phyloP scores from a whole-genome alignment of 2,329 filamentous ascomycete genomes.

The Tolypocladium capitatum region DNA sequence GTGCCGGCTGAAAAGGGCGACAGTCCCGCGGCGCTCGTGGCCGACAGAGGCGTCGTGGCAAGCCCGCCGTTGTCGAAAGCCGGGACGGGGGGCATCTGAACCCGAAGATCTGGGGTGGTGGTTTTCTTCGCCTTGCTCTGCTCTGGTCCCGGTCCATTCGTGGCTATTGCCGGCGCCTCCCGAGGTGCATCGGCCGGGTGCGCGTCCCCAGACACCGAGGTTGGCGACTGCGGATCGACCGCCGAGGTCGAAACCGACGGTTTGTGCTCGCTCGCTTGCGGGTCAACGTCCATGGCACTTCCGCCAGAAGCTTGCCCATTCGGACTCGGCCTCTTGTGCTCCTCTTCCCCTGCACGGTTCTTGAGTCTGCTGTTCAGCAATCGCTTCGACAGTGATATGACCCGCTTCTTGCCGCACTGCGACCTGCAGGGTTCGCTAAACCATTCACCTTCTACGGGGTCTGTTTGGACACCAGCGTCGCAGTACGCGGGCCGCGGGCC shows the following conservation, averaged over 20 bases:
- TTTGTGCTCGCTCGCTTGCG: constrained; percentile 19
- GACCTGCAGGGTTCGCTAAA: constrained; percentile 26
- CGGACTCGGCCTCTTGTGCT: constrained; percentile 15
- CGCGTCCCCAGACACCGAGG: constrained; percentile 11
- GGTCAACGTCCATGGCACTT: constrained; percentile 27
- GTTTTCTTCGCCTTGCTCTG: constrained; percentile 22
- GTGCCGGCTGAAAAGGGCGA: constrained; percentile 33
- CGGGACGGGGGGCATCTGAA: constrained; percentile 45
- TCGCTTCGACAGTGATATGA: constrained; percentile 40
- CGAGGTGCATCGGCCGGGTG: constrained; percentile 18
- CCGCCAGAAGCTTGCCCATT: constrained; percentile 13
- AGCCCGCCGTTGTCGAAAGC: constrained; percentile 29
- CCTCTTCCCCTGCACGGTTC: constrained; percentile 25
- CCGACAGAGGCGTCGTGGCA: constrained; percentile 33
- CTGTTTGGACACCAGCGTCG: constrained; percentile 41
- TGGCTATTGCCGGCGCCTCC: constrained; percentile 11
- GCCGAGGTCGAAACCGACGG: constrained; percentile 7
- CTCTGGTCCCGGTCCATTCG: not conserved
- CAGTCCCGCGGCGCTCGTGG: constrained; percentile 27
- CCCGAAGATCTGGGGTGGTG: constrained; percentile 34
- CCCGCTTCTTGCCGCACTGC: constrained; percentile 29
- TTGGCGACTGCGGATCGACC: constrained; percentile 12
- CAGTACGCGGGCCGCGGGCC: constrained; percentile 30
- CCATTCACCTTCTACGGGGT: constrained; percentile 39
- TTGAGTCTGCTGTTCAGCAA: constrained; percentile 35